These are phyloP conservation scores for Cymbidium sinense DNA, from an alignment of 106 monocot species.

Conservation along the genomic window DNA sequence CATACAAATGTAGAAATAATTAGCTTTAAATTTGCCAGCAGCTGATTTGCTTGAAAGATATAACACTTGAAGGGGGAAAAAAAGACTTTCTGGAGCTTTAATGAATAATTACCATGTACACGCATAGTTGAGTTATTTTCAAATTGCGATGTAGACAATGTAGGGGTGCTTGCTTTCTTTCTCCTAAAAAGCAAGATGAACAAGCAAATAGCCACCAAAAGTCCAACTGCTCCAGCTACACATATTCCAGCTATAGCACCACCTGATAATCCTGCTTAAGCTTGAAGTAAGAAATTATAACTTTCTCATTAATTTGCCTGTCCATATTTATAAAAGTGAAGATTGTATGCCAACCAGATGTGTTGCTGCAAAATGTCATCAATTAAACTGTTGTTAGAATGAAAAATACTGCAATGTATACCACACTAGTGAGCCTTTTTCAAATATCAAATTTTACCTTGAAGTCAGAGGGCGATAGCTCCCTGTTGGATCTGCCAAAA, in stretches of 20 bases:
- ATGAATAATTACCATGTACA: slow-evolving; percentile 14
- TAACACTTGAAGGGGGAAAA: background rate
- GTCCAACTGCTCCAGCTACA: slow-evolving; percentile 32
- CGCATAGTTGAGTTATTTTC: slow-evolving; percentile 14
- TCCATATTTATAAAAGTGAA: too few species aligned
- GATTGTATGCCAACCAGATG: slow-evolving; percentile 36
- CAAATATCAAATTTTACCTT: slow-evolving; percentile 25
- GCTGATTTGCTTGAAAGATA: too few species aligned
- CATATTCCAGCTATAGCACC: slow-evolving; percentile 69
- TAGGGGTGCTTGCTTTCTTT: slow-evolving; percentile 38
- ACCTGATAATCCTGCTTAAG: slow-evolving; percentile 38
- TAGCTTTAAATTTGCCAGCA: too few species aligned
- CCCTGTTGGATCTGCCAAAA: slow-evolving; percentile 48
- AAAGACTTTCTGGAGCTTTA: background rate
- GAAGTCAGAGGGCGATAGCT: slow-evolving; percentile 45
- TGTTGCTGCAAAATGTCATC: background rate
- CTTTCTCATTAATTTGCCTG: slow-evolving; percentile 19
- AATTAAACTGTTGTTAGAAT: too few species aligned
- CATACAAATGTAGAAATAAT: too few species aligned
- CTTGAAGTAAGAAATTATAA: background rate
- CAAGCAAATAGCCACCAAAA: slow-evolving; percentile 31
- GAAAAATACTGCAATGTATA: too few species aligned
- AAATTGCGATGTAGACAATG: slow-evolving; percentile 14
- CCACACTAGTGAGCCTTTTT: too few species aligned
- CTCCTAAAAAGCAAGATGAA: slow-evolving; percentile 23